Evolutionary conservation across 2,329 filamentous ascomycete genomes (phyloP), one percentile per base, ranked within the genome.

Genomic region (Exophiala oligosperma): DNA sequence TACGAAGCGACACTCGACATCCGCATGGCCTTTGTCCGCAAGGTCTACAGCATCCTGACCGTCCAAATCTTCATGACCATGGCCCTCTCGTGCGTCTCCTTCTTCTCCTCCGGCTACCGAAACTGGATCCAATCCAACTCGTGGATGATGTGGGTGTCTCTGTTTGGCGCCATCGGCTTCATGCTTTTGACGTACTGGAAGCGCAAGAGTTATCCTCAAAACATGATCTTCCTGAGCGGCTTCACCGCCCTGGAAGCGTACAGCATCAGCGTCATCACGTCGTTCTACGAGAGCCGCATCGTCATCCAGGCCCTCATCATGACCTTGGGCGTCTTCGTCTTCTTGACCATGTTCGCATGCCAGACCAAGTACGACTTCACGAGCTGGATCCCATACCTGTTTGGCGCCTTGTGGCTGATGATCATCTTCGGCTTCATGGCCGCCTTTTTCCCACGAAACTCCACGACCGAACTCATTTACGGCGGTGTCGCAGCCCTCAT

Each of bases 341-440:
- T 80, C 29, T 73, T 88, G 57, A 87, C 83, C 2, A 75, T 92
- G 46, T 97, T 99, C 73, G 94, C 94, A 50, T 96, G 92, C 84
- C 94, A 99, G 80, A 90, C 90, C 64, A 96, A 95, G 74, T 99
- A 99, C 72, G 94, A 99, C 79, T 99, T 99, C 73, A 97, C 93
- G 1, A 88, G 85, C 64, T 99, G 94, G 93, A 90, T 93, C 80
- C 93, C 94, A 17, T 97, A 97, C 73, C 84, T 97, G 2, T 95
- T 95, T 69, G 92, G 92, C 58, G 87, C 82, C 0, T 83, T 99
- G 17, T 97, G 94, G 94, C 88, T 90, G 5, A 77, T 97, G 59
- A 82, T 99, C 63, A 80, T 99, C 41, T 97, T 97, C 71, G 90
- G 94, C 51, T 94, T 99, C 80, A 92, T 97, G 84, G 82, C 88